These are phyloP conservation scores for Staphylotrichum tortipilum DNA, from an alignment of 495 filamentous ascomycete genomes.

Conservation along the genomic window DNA sequence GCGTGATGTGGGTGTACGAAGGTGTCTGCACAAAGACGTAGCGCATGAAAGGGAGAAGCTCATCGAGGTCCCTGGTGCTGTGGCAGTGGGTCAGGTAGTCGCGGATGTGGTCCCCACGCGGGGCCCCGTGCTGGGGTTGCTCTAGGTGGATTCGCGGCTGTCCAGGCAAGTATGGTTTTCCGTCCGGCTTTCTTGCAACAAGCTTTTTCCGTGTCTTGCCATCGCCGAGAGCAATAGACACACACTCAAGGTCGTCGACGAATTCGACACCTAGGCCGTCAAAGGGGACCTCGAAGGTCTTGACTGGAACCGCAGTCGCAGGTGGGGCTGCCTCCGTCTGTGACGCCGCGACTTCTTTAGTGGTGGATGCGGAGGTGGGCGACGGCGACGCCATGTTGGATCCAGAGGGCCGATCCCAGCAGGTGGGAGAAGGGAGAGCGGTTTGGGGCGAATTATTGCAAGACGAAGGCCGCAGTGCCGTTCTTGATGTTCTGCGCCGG, in stretches of 20 bases:
- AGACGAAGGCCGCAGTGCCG: background rate
- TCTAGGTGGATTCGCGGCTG: constrained; percentile 20
- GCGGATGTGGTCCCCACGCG: background rate
- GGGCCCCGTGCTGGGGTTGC: background rate
- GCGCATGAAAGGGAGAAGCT: constrained; percentile 19
- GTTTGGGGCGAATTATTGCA: too few species aligned
- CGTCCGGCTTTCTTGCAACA: constrained; percentile 5
- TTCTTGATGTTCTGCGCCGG: too few species aligned
- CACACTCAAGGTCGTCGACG: constrained; percentile 11
- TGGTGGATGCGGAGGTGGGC: too few species aligned
- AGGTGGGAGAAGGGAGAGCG: too few species aligned
- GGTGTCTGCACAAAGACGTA: constrained; percentile 28
- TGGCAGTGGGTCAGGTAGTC: constrained; percentile 13
- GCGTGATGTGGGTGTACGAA: constrained; percentile 19
- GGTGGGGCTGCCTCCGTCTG: too few species aligned
- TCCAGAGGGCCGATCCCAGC: too few species aligned
- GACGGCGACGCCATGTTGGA: background rate
- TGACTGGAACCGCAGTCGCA: too few species aligned
- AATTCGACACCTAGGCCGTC: constrained; percentile 9
- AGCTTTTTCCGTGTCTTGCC: background rate
- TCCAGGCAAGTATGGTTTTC: constrained; percentile 18
- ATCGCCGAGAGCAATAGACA: background rate
- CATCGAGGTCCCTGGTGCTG: constrained; percentile 12
- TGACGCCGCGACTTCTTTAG: too few species aligned
- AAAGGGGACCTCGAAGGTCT: constrained; percentile 5